Evolutionary conservation across 345 rosid species (phyloP).

Genomic region (Gossypium herbaceum): DNA sequence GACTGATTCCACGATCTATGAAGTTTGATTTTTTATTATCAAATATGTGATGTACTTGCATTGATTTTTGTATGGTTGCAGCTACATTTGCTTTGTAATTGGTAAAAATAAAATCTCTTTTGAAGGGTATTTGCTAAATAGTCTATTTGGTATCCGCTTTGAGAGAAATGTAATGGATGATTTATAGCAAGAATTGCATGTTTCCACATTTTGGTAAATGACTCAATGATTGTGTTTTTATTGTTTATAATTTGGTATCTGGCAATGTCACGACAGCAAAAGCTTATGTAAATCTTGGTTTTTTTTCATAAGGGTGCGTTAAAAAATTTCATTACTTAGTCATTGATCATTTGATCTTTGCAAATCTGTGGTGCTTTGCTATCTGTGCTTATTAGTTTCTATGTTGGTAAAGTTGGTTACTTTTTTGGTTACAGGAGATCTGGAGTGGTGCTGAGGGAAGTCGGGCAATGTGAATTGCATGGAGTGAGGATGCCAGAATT

Average conservation of each 20-base stretch:
- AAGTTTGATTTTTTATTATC: slow-evolving; percentile 7
- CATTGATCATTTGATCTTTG: slow-evolving; percentile 15
- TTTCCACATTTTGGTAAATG: slow-evolving; percentile 3
- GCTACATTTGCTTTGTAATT: slow-evolving; percentile 30
- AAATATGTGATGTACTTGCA: slow-evolving; percentile 20
- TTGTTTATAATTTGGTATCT: slow-evolving; percentile 8
- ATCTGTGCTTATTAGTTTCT: slow-evolving; percentile 10
- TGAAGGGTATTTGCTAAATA: slow-evolving; percentile 17
- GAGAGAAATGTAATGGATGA: slow-evolving; percentile 4
- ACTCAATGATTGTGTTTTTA: slow-evolving; percentile 3
- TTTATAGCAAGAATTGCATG: not conserved
- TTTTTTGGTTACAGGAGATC: slow-evolving; percentile 38
- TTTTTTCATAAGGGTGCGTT: slow-evolving; percentile 7
- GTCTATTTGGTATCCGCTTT: slow-evolving; percentile 10
- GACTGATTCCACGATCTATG: slow-evolving; percentile 9
- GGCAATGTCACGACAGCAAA: not conserved
- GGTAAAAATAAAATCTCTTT: not conserved
- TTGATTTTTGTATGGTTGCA: slow-evolving; percentile 15
- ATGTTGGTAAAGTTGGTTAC: slow-evolving; percentile 1
- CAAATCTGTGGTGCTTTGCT: not conserved
- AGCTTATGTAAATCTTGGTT: slow-evolving; percentile 9
- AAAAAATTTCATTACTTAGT: not conserved
- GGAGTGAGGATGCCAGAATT: slow-evolving; percentile 97
- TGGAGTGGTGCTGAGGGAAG: slow-evolving; percentile 28
- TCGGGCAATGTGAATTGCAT: slow-evolving; percentile 63